These are phyloP conservation scores for Trichophyton mentagrophytes DNA, from an alignment of 2,329 filamentous ascomycete species.

Conservation along the genomic window DNA sequence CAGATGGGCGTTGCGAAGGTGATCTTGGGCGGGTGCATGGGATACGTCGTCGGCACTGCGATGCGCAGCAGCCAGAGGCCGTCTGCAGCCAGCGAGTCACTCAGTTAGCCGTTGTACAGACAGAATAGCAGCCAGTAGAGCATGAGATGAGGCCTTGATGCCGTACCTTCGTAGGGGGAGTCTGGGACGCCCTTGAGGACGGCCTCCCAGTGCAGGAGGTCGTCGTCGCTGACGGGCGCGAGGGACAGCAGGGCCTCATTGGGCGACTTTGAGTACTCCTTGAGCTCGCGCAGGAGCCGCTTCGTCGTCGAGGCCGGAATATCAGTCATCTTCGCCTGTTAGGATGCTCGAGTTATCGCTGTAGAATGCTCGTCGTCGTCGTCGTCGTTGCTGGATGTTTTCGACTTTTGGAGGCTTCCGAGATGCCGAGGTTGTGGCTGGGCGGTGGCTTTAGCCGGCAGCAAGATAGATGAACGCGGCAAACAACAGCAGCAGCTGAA, in stretches of 20 bases:
- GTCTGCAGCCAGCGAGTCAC: slow-evolving; percentile 24
- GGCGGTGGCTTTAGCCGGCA: neutral
- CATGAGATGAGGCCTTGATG: neutral
- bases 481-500: neutral
- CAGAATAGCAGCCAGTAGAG: neutral
- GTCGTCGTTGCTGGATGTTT: neutral
- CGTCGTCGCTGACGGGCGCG: slow-evolving; percentile 43
- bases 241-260: slow-evolving; percentile 46
- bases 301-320: slow-evolving; percentile 36
- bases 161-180: slow-evolving; percentile 47
- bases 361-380: too few relatives aligned
- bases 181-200: slow-evolving; percentile 47
- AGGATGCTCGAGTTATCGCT: neutral
- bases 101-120: neutral
- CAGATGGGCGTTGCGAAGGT: slow-evolving; percentile 72
- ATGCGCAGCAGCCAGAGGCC: slow-evolving; percentile 79
- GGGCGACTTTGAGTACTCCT: slow-evolving; percentile 43
- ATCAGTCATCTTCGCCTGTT: neutral
- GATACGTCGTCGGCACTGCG: slow-evolving; percentile 63
- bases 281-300: slow-evolving; percentile 49
- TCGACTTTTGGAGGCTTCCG: neutral
- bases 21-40: slow-evolving; percentile 62
- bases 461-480: neutral
- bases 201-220: slow-evolving; percentile 48
- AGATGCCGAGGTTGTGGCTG: neutral